Conservation (phyloP, 2,329 filamentous ascomycete species). For the Polychaeton citri region DNA sequence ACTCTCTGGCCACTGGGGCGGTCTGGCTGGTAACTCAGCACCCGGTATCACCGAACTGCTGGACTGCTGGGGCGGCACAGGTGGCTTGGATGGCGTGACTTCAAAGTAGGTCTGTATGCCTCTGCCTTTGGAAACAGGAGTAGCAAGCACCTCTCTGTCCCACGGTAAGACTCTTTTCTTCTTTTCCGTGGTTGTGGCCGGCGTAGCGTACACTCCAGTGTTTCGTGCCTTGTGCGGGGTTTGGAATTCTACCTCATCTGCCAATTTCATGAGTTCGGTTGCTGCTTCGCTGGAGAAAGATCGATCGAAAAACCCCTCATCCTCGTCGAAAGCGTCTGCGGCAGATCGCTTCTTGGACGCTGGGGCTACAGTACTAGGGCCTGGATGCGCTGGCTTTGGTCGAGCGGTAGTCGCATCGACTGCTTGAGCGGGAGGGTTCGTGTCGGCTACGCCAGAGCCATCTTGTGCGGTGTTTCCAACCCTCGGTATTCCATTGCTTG, state of each 20-base stretch:
- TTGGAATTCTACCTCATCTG: slow-evolving; percentile 14
- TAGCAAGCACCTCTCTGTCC: slow-evolving; percentile 12
- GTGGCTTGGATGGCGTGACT: slow-evolving; percentile 11
- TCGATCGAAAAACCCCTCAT: slow-evolving; percentile 16
- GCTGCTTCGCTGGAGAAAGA: slow-evolving; percentile 20
- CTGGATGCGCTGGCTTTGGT: slow-evolving; percentile 13
- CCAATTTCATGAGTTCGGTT: slow-evolving; percentile 18
- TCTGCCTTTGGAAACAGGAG: slow-evolving; percentile 15
- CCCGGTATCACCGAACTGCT: slow-evolving; percentile 6
- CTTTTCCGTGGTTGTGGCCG: slow-evolving; percentile 12
- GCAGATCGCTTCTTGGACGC: slow-evolving; percentile 20
- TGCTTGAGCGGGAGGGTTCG: not conserved
- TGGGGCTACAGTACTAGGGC: slow-evolving; percentile 1
- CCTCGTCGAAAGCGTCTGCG: slow-evolving; percentile 9
- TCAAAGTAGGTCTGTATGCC: slow-evolving; percentile 11
- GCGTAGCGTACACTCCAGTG: slow-evolving; percentile 25
- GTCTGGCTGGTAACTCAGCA: not conserved
- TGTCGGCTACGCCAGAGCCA: slow-evolving; percentile 3
- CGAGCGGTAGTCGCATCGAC: slow-evolving; percentile 3
- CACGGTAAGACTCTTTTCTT: slow-evolving; percentile 25
- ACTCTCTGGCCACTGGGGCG: not conserved
- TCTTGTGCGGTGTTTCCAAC: not conserved
- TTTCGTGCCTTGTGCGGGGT: slow-evolving; percentile 29
- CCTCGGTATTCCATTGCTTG: not conserved
- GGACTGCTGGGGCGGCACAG: not conserved